Evolutionary conservation across 345 rosid genomes (phyloP).

Genomic region (Brassica rapa): DNA sequence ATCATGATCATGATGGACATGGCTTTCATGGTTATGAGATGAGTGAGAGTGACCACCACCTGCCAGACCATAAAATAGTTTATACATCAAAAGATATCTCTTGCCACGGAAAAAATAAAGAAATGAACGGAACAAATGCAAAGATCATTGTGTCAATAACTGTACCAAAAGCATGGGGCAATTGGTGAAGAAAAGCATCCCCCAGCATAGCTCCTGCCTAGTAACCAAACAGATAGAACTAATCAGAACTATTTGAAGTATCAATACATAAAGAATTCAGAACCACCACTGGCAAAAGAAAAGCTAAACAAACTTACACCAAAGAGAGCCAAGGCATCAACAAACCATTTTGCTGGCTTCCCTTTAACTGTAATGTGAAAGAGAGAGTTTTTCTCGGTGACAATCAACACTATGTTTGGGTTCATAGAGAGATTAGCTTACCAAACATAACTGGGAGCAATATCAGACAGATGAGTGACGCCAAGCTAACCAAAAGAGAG

Average conservation of each 20-base stretch:
- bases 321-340: constrained; percentile 88
- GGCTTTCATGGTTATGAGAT: constrained; percentile 55
- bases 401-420: too few relatives aligned
- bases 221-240: constrained; percentile 42
- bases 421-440: constrained; percentile 29
- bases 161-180: constrained; percentile 98
- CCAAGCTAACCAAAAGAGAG: constrained; percentile 97
- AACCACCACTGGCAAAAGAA: constrained; percentile 16
- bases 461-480: constrained; percentile 88
- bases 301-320: constrained; percentile 60
- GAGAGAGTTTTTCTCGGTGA: background rate
- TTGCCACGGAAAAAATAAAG: background rate
- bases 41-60: constrained; percentile 88
- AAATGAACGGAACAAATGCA: too few relatives aligned
- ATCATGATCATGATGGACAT: constrained; percentile 44
- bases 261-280: background rate
- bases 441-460: constrained; percentile 83
- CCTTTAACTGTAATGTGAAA: constrained; percentile 68
- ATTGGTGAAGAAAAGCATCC: constrained; percentile 67
- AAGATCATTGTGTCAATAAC: background rate
- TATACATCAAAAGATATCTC: background rate
- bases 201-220: constrained; percentile 99
- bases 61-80: constrained; percentile 37
- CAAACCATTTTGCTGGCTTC: constrained; percentile 84
- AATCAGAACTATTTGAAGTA: constrained; percentile 20